Evolutionary conservation across 176 grass and related monocot species (phyloP).

Genomic region (Urochloa ruziziensis): DNA sequence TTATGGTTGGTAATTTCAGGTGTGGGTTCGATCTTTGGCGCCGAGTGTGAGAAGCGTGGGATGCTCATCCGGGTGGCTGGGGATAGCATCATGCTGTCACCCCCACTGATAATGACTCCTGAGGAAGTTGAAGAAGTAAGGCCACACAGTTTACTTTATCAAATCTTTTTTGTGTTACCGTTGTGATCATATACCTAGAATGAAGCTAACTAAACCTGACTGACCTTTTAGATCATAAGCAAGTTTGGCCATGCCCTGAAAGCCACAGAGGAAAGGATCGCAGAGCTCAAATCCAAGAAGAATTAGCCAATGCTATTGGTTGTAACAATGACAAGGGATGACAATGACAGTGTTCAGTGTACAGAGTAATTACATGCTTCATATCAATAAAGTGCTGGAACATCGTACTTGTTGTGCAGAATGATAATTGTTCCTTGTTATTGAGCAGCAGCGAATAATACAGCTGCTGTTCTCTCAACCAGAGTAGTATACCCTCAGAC

Average conservation of each 20-base stretch:
- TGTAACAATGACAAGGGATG: neutral
- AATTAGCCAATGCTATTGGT: neutral
- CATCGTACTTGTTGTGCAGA: neutral
- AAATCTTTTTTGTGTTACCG: neutral
- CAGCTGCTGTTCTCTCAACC: neutral
- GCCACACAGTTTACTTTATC: neutral
- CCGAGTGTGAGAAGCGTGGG: conserved; percentile 84
- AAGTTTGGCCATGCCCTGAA: conserved; percentile 79
- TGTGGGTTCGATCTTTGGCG: conserved; percentile 83
- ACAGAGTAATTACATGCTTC: conserved; percentile 2
- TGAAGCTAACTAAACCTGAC: neutral
- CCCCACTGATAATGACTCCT: conserved; percentile 67
- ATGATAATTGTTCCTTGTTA: neutral
- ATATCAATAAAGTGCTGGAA: neutral
- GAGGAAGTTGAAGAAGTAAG: conserved; percentile 90
- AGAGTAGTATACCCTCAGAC: neutral
- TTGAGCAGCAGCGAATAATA: neutral
- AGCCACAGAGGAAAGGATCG: conserved; percentile 77
- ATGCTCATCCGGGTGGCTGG: conserved; percentile 86
- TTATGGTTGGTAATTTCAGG: conserved; percentile 50
- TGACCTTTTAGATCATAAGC: conserved; percentile 58
- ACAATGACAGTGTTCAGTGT: neutral
- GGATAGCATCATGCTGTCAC: conserved; percentile 95
- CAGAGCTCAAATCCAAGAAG: conserved; percentile 56
- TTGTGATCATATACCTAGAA: neutral